Conservation (phyloP, 179 eudicot genomes). For the Spinacia oleracea region DNA sequence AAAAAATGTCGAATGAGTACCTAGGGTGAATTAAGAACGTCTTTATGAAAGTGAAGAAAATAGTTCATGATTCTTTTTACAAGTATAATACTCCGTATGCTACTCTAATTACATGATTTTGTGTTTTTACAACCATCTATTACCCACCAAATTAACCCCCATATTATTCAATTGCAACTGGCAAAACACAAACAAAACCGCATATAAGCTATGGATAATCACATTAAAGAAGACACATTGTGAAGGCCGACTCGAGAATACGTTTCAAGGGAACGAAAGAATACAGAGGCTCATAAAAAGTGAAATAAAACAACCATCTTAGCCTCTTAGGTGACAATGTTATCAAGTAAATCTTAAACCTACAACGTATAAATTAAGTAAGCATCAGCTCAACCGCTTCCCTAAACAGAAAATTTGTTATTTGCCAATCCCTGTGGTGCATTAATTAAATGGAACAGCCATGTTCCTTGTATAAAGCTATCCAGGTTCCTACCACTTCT, state of each 20-base stretch:
- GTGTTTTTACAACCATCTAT: no score
- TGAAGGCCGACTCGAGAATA: neutral
- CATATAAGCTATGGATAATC: neutral
- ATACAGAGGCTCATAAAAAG: neutral
- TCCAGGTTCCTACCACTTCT: conserved; percentile 12
- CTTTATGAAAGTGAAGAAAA: no score
- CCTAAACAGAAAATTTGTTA: conserved; percentile 12
- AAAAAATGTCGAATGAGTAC: no score
- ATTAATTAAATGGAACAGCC: neutral
- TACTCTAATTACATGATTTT: no score
- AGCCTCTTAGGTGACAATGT: conserved; percentile 4
- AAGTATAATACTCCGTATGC: no score
- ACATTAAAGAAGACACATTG: neutral
- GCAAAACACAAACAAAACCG: conserved; percentile 7
- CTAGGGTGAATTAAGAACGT: no score
- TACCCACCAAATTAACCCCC: no score
- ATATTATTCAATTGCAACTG: no score
- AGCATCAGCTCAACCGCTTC: conserved; percentile 24
- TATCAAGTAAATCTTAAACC: conserved; percentile 3
- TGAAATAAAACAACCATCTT: neutral
- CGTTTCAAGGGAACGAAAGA: neutral
- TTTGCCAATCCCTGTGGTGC: conserved; percentile 14
- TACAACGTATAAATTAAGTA: conserved; percentile 29
- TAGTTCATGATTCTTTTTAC: no score
- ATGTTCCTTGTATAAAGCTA: conserved; percentile 1